phyloP scores from a whole-genome alignment of 2,329 filamentous ascomycete genomes.

The Colletotrichum eleusines region DNA sequence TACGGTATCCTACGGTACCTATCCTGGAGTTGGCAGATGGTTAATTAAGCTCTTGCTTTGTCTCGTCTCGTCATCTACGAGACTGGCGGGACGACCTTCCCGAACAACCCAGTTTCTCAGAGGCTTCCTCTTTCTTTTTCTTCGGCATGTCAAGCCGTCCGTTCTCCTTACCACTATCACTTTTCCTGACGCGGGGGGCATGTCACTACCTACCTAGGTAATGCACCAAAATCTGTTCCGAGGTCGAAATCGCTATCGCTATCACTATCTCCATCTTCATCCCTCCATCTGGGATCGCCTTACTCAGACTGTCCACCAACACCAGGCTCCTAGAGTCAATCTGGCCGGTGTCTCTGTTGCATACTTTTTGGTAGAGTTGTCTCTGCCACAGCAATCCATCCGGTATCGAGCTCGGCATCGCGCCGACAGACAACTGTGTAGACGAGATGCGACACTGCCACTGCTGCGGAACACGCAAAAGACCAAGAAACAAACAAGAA shows the following conservation, averaged over 20 bases:
- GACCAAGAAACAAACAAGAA: background rate
- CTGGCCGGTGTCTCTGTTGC: no score
- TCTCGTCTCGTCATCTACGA: slow-evolving; percentile 10
- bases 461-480: slow-evolving; percentile 7
- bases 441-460: slow-evolving; percentile 27
- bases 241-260: no score
- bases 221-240: no score
- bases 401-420: background rate
- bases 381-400: no score
- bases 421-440: background rate
- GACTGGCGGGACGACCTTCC: slow-evolving; percentile 16
- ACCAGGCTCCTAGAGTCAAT: no score
- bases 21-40: background rate
- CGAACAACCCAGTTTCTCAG: background rate
- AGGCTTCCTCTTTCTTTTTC: background rate
- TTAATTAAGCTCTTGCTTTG: slow-evolving; percentile 32
- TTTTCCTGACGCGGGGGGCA: background rate
- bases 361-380: no score
- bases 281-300: no score
- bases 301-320: no score
- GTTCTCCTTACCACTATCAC: slow-evolving; percentile 2
- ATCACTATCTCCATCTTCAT: no score
- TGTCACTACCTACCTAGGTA: no score
- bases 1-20: background rate
- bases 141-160: slow-evolving; percentile 5